A percentile compares a stretch with the other conserved stretches of the same genome.
Conservation (phyloP, 805 yeast species). For the Wickerhamiella sorbophila region DNA sequence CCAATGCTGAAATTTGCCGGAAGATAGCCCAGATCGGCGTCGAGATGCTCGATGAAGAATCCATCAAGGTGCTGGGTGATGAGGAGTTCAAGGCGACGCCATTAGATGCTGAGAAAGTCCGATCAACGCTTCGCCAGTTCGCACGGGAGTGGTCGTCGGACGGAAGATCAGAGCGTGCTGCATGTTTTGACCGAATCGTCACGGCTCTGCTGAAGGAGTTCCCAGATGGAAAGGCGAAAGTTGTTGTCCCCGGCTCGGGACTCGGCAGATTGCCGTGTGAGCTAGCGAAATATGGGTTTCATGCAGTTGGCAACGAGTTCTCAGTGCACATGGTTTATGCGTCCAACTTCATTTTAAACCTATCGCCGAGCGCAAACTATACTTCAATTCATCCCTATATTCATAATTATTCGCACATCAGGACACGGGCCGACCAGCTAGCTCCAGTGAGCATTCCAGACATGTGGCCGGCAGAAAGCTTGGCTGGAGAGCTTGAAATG, state of each 20-base stretch:
- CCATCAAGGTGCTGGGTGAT: background rate
- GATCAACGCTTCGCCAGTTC: constrained; percentile 46
- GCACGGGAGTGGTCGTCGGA: constrained; percentile 63
- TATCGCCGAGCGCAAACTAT: constrained; percentile 7
- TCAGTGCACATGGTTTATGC: constrained; percentile 69
- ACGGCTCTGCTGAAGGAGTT: constrained; percentile 28
- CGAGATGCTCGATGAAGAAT: background rate
- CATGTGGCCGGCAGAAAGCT: constrained; percentile 13
- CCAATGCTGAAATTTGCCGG: background rate
- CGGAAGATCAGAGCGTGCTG: constrained; percentile 41
- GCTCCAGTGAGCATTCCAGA: constrained; percentile 32
- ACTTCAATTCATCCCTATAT: constrained; percentile 28
- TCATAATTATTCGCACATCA: constrained; percentile 59
- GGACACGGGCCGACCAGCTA: constrained; percentile 35
- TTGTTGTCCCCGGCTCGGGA: constrained; percentile 84
- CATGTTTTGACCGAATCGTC: constrained; percentile 39
- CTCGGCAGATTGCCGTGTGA: constrained; percentile 71
- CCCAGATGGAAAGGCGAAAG: constrained; percentile 21
- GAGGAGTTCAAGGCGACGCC: constrained; percentile 2
- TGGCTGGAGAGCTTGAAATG: constrained; percentile 41
- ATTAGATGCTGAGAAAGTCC: constrained; percentile 41
- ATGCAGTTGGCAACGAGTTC: constrained; percentile 66
- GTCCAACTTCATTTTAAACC: constrained; percentile 22
- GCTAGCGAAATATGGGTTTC: constrained; percentile 30
- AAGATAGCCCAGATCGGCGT: background rate